Evolutionary conservation across 2,329 filamentous ascomycete genomes (phyloP).

Genomic region (Paecilomyces variotii): DNA sequence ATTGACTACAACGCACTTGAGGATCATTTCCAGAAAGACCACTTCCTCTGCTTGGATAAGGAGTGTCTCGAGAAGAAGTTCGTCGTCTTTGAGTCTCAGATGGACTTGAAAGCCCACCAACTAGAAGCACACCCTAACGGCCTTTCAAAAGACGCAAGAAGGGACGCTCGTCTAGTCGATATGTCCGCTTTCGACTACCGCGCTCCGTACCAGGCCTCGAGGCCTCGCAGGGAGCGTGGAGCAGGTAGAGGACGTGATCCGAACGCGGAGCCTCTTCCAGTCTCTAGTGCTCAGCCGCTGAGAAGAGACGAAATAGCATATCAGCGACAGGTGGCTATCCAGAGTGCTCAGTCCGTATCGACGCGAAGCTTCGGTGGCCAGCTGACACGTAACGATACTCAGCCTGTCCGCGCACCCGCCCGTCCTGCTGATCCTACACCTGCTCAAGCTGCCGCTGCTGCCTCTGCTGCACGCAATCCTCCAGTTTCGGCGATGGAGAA

Average conservation of each 20-base stretch:
- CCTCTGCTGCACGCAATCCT: conserved; percentile 13
- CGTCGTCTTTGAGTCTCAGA: conserved; percentile 87
- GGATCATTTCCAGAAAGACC: conserved; percentile 76
- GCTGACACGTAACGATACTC: conserved; percentile 51
- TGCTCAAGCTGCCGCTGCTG: conserved; percentile 15
- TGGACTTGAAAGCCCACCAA: conserved; percentile 92
- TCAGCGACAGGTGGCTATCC: conserved; percentile 85
- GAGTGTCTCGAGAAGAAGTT: conserved; percentile 97
- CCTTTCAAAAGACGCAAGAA: conserved; percentile 71
- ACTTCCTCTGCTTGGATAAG: conserved; percentile 74
- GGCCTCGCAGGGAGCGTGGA: conserved; percentile 50
- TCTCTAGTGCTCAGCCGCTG: conserved; percentile 70
- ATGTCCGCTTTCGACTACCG: conserved; percentile 79
- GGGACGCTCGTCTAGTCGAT: conserved; percentile 79
- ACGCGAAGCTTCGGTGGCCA: conserved; percentile 79
- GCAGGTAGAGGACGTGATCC: conserved; percentile 71
- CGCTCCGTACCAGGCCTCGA: conserved; percentile 57
- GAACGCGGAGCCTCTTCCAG: conserved; percentile 70
- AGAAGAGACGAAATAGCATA: conserved; percentile 83
- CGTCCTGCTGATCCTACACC: conserved; percentile 21
- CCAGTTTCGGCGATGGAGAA: conserved; percentile 38
- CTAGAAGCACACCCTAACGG: conserved; percentile 72
- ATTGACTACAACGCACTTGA: conserved; percentile 80
- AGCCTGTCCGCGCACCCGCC: conserved; percentile 40
- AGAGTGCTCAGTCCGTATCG: conserved; percentile 73